These are phyloP conservation scores for Neonectria coccinea DNA, from an alignment of 2,329 filamentous ascomycete species.

Conservation along the genomic window DNA sequence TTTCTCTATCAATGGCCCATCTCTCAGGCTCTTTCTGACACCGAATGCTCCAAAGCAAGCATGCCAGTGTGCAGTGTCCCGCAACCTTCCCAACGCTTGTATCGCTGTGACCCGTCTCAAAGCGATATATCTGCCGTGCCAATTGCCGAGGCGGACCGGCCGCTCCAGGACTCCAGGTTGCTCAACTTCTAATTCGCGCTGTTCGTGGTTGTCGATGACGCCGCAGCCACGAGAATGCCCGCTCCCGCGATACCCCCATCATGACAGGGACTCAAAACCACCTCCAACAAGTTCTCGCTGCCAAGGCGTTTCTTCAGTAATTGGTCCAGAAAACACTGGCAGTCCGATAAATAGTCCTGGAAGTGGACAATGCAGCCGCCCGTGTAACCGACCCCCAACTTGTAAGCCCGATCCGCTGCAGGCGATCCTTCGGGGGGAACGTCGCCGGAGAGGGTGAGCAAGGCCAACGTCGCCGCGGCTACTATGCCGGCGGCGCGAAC, in stretches of 20 bases:
- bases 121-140: conserved; percentile 26
- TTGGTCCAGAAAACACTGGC: conserved; percentile 74
- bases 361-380: conserved; percentile 85
- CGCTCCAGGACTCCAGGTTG: conserved; percentile 23
- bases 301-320: conserved; percentile 54
- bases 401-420: conserved; percentile 49
- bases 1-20: neutral
- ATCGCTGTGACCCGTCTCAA: conserved; percentile 27
- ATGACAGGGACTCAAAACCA: conserved; percentile 67
- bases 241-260: conserved; percentile 72
- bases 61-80: conserved; percentile 28
- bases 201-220: conserved; percentile 51
- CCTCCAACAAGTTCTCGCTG: conserved; percentile 51
- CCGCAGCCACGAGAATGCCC: conserved; percentile 68
- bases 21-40: neutral
- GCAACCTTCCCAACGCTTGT: conserved; percentile 27
- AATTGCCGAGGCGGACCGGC: conserved; percentile 41
- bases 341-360: conserved; percentile 77
- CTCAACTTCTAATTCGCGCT: conserved; percentile 46
- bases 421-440: conserved; percentile 56
- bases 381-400: conserved; percentile 82
- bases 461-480: conserved; percentile 77
- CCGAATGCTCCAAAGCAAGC: conserved; percentile 8
- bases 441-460: conserved; percentile 77
- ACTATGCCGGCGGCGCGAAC: conserved; percentile 78